These are phyloP conservation scores for Fusarium luffae DNA, from an alignment of 2,329 filamentous ascomycete genomes.

Conservation along the genomic window DNA sequence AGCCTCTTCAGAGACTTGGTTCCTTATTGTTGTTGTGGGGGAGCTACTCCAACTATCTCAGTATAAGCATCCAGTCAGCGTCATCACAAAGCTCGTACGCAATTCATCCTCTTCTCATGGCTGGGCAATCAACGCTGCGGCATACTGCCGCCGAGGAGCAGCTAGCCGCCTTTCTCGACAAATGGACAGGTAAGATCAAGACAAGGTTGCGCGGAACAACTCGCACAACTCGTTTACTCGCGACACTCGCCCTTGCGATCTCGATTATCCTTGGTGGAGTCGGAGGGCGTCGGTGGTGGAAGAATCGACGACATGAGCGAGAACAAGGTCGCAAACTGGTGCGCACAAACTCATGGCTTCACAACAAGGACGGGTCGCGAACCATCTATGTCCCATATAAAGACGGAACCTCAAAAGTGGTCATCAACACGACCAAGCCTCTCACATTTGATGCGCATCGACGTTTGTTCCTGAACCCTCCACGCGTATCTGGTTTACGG, in stretches of 20 bases:
- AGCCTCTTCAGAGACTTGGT: constrained; percentile 35
- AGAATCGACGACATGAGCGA: constrained; percentile 76
- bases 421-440: constrained; percentile 88
- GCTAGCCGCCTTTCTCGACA: constrained; percentile 71
- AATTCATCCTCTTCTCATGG: constrained; percentile 66
- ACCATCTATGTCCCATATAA: constrained; percentile 97
- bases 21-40: constrained; percentile 36
- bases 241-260: constrained; percentile 78
- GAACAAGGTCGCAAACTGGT: constrained; percentile 86
- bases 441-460: constrained; percentile 97
- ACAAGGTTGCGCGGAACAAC: constrained; percentile 72
- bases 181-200: constrained; percentile 65
- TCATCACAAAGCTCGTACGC: constrained; percentile 22
- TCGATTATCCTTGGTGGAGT: constrained; percentile 84
- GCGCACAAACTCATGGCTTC: constrained; percentile 89
- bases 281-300: constrained; percentile 83
- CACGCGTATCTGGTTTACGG: constrained; percentile 80
- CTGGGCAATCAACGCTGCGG: constrained; percentile 85
- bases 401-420: constrained; percentile 87
- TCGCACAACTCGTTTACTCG: constrained; percentile 76
- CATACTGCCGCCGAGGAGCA: constrained; percentile 73
- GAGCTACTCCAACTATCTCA: constrained; percentile 31
- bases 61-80: constrained; percentile 10
- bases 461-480: constrained; percentile 90
- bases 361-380: constrained; percentile 92